A percentile compares a stretch with the other conserved stretches of the same genome.
Evolutionary conservation across 208 protist species (phyloP).

Genomic region (Wallacemonas sp.): DNA sequence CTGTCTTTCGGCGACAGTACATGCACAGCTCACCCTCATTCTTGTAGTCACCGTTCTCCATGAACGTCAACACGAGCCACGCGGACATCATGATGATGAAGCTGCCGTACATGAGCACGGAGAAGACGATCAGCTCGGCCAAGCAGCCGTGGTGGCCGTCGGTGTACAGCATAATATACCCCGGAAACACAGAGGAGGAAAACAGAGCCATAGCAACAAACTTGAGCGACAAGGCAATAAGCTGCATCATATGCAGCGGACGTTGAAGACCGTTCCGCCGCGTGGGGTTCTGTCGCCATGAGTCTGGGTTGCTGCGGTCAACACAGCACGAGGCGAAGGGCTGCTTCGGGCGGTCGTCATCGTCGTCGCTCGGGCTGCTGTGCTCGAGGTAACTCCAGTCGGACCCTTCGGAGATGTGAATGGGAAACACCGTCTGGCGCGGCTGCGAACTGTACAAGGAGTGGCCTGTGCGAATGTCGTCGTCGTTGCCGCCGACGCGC

Average conservation of each 20-base stretch:
- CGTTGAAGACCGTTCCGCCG: constrained; percentile 63
- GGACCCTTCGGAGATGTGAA: constrained; percentile 8
- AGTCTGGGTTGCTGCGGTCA: constrained; percentile 40
- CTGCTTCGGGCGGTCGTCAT: constrained; percentile 18
- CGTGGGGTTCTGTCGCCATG: constrained; percentile 42
- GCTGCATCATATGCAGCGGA: constrained; percentile 65
- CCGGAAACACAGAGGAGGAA: constrained; percentile 38
- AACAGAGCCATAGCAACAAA: constrained; percentile 41
- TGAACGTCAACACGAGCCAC: constrained; percentile 51
- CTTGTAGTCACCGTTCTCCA: constrained; percentile 51
- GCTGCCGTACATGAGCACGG: constrained; percentile 7
- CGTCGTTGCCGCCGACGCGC: not conserved
- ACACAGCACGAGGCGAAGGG: constrained; percentile 57
- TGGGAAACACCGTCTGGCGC: not conserved
- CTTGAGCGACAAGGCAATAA: constrained; percentile 47
- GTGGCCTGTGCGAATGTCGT: not conserved
- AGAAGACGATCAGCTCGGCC: constrained; percentile 48
- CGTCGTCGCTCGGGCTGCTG: constrained; percentile 3
- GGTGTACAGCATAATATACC: constrained; percentile 40
- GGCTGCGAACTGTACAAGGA: not conserved
- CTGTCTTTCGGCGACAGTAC: constrained; percentile 61
- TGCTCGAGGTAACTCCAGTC: not conserved
- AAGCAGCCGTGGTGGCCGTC: constrained; percentile 28
- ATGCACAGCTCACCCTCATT: constrained; percentile 57
- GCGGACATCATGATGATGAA: constrained; percentile 20